A percentile compares a stretch with the other conserved stretches of the same genome.
phyloP scores from a whole-genome alignment of 163 green algal species.

The Trebouxiophyceae sp. region DNA sequence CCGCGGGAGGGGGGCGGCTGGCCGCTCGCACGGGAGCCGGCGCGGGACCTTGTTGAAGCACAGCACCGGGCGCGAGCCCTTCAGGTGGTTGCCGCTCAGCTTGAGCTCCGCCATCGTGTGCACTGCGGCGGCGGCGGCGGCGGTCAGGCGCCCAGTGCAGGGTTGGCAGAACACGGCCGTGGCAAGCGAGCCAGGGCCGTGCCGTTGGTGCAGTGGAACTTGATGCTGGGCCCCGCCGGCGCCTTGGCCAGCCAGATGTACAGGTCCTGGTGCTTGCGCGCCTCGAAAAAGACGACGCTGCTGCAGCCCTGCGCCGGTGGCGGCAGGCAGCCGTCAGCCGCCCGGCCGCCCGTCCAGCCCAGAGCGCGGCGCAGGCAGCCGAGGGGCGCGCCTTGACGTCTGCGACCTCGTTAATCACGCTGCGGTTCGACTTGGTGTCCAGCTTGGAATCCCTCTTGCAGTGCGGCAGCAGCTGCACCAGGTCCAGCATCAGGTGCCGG shows the following conservation, averaged over 20 bases:
- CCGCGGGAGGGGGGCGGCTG: too few relatives aligned
- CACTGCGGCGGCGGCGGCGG: constrained; percentile 47
- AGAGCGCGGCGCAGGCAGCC: neutral
- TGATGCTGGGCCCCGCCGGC: constrained; percentile 76
- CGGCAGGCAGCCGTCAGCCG: neutral
- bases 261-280: constrained; percentile 87
- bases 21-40: too few relatives aligned
- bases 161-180: neutral
- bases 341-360: too few relatives aligned
- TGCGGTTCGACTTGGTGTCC: constrained; percentile 83
- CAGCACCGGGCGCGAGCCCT: constrained; percentile 78
- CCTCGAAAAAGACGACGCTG: constrained; percentile 88
- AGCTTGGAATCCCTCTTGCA: constrained; percentile 92
- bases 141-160: too few relatives aligned
- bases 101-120: constrained; percentile 98
- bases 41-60: constrained; percentile 59
- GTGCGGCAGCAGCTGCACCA: constrained; percentile 82
- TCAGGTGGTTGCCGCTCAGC: constrained; percentile 94
- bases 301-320: constrained; percentile 57
- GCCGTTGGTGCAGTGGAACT: constrained; percentile 88
- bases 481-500: constrained; percentile 86
- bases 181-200: neutral
- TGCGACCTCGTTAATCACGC: constrained; percentile 88
- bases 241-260: constrained; percentile 92
- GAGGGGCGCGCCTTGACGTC: constrained; percentile 64